A percentile compares a stretch with the other conserved stretches of the same genome.
Evolutionary conservation across 805 yeast genomes (phyloP).

Genomic region (Starmerella bacillaris): DNA sequence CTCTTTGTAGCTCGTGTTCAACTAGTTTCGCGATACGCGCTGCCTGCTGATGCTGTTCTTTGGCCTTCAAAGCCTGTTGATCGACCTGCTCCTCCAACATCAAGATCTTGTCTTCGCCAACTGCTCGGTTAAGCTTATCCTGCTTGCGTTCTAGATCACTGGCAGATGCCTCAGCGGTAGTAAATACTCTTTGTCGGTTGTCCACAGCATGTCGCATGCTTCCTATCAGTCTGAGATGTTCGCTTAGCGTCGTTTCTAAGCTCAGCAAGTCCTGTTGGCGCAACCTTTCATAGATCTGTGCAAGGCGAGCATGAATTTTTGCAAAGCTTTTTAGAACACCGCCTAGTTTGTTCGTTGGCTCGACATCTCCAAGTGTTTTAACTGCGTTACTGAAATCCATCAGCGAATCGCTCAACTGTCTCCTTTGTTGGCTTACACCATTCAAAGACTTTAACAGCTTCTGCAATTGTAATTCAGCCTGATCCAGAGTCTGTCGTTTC

Average conservation of each 20-base stretch:
- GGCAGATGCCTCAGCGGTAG: conserved; percentile 30
- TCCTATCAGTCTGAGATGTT: conserved; percentile 59
- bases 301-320: conserved; percentile 49
- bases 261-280: conserved; percentile 75
- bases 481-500: conserved; percentile 49
- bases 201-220: conserved; percentile 58
- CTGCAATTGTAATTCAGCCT: conserved; percentile 53
- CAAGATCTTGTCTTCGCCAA: conserved; percentile 47
- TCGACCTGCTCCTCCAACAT: conserved; percentile 41
- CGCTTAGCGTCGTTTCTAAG: conserved; percentile 72
- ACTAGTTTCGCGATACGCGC: conserved; percentile 48
- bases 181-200: conserved; percentile 44
- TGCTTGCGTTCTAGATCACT: conserved; percentile 33
- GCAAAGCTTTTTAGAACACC: conserved; percentile 54
- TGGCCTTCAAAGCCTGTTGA: conserved; percentile 35
- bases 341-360: conserved; percentile 48
- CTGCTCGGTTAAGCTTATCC: conserved; percentile 30
- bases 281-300: conserved; percentile 57
- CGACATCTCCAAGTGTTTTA: conserved; percentile 50
- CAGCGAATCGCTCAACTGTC: conserved; percentile 49
- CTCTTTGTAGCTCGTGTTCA: conserved; percentile 43
- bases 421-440: conserved; percentile 52
- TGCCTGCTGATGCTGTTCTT: conserved; percentile 39
- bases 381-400: conserved; percentile 46
- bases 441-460: conserved; percentile 56